phyloP scores from a whole-genome alignment of 371 early-diverging fungal species.

The Conidiobolus incongruus region DNA sequence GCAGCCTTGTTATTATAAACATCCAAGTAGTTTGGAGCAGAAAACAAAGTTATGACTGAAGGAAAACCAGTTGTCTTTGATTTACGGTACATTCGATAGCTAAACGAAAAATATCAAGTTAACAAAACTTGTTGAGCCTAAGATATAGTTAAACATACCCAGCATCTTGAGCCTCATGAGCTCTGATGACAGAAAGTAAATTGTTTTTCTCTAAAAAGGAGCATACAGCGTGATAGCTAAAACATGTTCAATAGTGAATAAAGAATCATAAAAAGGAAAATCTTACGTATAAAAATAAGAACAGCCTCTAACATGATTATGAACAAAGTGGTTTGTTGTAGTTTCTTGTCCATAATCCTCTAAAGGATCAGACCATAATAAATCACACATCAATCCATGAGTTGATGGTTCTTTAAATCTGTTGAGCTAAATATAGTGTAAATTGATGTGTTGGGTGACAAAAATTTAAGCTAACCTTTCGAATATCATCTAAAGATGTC shows the following conservation, averaged over 20 bases:
- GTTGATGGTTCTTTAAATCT: conserved; percentile 91
- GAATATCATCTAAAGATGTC: conserved; percentile 64
- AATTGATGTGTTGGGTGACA: too few relatives aligned
- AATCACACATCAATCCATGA: conserved; percentile 88
- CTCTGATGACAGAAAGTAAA: conserved; percentile 81
- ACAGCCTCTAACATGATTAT: conserved; percentile 85
- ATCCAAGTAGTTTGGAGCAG: conserved; percentile 93
- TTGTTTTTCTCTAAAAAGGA: conserved; percentile 85
- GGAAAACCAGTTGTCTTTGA: conserved; percentile 84
- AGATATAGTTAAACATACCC: conserved; percentile 22
- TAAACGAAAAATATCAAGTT: conserved; percentile 5
- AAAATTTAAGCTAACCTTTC: conserved; percentile 18
- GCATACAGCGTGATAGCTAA: conserved; percentile 70
- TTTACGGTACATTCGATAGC: conserved; percentile 84
- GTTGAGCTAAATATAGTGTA: conserved; percentile 30
- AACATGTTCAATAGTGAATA: neutral
- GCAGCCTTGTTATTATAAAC: conserved; percentile 97
- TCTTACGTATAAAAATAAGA: conserved; percentile 71
- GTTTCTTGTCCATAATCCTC: conserved; percentile 88
- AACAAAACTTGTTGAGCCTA: neutral
- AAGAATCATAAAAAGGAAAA: neutral
- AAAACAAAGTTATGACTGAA: conserved; percentile 90
- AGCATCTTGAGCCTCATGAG: conserved; percentile 95
- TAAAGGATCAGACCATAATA: conserved; percentile 95
- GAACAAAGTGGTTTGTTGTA: conserved; percentile 51